phyloP scores from a whole-genome alignment of 345 rosid species.

The Rhizophora mangle region DNA sequence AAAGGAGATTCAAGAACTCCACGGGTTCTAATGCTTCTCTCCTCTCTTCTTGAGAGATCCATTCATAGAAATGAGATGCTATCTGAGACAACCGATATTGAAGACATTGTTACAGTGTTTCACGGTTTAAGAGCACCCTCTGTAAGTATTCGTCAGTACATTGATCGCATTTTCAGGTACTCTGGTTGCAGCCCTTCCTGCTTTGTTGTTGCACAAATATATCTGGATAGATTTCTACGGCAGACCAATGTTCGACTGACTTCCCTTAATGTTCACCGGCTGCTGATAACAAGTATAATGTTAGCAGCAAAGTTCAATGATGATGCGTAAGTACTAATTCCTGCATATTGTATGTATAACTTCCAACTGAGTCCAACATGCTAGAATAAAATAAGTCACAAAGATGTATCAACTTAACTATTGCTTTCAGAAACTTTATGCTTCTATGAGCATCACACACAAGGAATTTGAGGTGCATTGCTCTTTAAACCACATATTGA shows the following conservation, averaged over 20 bases:
- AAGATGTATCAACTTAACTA: neutral
- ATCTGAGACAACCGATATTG: constrained; percentile 25
- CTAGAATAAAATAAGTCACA: neutral
- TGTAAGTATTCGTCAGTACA: constrained; percentile 59
- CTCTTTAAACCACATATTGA: too few species aligned
- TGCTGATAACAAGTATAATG: constrained; percentile 71
- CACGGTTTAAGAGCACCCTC: constrained; percentile 64
- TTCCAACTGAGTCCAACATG: neutral
- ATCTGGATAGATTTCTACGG: constrained; percentile 58
- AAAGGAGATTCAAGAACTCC: constrained; percentile 48
- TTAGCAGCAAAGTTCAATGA: constrained; percentile 83
- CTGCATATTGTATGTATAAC: neutral
- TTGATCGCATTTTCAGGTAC: constrained; percentile 80
- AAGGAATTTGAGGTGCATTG: too few species aligned
- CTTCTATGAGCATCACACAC: neutral
- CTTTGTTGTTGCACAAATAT: constrained; percentile 70
- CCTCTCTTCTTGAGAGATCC: constrained; percentile 60
- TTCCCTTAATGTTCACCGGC: constrained; percentile 76
- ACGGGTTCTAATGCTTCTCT: constrained; percentile 44
- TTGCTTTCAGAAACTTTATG: neutral
- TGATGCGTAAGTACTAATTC: constrained; percentile 55
- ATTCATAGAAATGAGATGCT: constrained; percentile 44
- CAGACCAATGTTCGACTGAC: constrained; percentile 47
- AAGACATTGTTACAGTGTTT: constrained; percentile 47
- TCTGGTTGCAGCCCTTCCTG: constrained; percentile 89